Evolutionary conservation across 2,329 filamentous ascomycete genomes (phyloP), one percentile per base, ranked within the genome.

Genomic region (Fusarium falciforme): DNA sequence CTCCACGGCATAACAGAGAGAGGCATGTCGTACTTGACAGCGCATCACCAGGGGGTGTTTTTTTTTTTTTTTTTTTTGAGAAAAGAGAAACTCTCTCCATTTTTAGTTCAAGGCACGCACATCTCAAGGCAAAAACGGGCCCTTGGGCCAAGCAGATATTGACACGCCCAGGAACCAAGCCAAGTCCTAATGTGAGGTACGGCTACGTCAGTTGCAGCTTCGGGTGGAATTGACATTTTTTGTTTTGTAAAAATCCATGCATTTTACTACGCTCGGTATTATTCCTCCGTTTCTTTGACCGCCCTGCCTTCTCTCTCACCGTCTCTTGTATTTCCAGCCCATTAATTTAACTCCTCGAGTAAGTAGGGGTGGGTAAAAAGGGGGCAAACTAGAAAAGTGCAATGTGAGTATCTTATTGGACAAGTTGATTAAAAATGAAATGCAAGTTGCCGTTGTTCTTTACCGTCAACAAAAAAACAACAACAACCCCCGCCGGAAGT

Each of bases 21-120:
- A 54, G 47, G 22, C 54, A 71, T 61, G 74, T 78, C 52, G 69
- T 69, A 77, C 76, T 55, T 76, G 76, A 78, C 76, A 78, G 73
- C 76, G 70, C 76, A 78, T 78, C 74, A 27, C 22, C 44, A 52
- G 49, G 64, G 57, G 64, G 47, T 31, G n/a, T 16, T 25, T 12
- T 16, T 27, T 12, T 16, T 16, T 27, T 12, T 16, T 16, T 25
- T 31, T 12, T 16, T 25, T 12, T 16, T 27, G 55, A 62, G 36
- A 64, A 29, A 66, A 61, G 16, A 55, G 27, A 31, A 54, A 20
- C 27, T 29, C 47, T 27, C 47, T 52, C 47, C 47, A 52, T 52
- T 52, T 52, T 52, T 52, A 52, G 47, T 52, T 52, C 47, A 52
- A 29, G 27, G 47, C 25, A 52, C 16, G 16, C 12, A 52, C 11